Percentiles rank a stretch among this genome's conserved stretches.
These are phyloP conservation scores for Berkeleyomyces basicola DNA, from an alignment of 2,329 filamentous ascomycete species.

Conservation along the genomic window DNA sequence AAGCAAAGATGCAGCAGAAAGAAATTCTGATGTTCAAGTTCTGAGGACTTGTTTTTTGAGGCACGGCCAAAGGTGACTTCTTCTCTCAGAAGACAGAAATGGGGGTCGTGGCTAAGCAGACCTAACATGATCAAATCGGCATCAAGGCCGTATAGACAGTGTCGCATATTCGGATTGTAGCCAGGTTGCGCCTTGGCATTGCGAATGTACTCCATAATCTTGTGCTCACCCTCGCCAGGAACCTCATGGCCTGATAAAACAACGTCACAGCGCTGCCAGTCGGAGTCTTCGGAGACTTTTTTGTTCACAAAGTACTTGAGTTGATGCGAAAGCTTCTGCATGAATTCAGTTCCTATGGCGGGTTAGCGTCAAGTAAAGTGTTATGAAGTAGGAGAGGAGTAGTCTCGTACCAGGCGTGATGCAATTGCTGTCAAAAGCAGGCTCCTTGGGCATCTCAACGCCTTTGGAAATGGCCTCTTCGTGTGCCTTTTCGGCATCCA, in stretches of 20 bases:
- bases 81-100: conserved; percentile 92
- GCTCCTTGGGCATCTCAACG: conserved; percentile 83
- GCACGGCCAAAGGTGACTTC: conserved; percentile 93
- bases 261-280: conserved; percentile 95
- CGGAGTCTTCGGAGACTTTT: conserved; percentile 89
- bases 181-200: conserved; percentile 88
- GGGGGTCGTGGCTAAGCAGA: conserved; percentile 89
- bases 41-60: conserved; percentile 77
- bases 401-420: conserved; percentile 61
- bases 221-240: conserved; percentile 95
- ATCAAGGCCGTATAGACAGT: conserved; percentile 93
- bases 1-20: conserved; percentile 95
- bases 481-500: conserved; percentile 76
- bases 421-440: conserved; percentile 95
- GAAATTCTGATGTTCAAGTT: conserved; percentile 97
- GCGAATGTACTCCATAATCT: conserved; percentile 99
- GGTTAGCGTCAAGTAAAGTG: conserved; percentile 14
- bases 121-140: conserved; percentile 98
- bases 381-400: neutral
- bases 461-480: conserved; percentile 86
- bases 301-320: conserved; percentile 98
- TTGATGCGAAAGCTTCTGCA: conserved; percentile 88
- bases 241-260: conserved; percentile 96
- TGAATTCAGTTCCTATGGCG: conserved; percentile 60
- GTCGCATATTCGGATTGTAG: conserved; percentile 84